Base-by-base conservation (phyloP, 75 land plant genomes). In the Cunninghamia lanceolata region DNA sequence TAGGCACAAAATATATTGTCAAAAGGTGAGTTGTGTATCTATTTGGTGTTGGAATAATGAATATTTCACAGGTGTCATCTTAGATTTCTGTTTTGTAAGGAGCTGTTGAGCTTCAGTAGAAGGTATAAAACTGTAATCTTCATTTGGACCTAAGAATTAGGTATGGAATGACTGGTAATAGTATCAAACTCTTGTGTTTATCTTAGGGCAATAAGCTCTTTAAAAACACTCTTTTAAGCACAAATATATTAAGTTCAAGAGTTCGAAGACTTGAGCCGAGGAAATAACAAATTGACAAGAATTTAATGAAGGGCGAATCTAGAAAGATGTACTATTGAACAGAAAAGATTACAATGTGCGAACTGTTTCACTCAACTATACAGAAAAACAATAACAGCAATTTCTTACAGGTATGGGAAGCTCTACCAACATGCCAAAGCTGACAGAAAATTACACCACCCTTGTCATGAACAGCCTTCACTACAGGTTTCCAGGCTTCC, bases 361-460 rank as follows among this genome's bases (percentile, higher is more conserved):
- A 25, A 59, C 28, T 59, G 21, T 59, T 59, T 59, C 66, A 59
- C 25, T 59, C 66, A 59, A 59, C 66, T 3, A 21, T 9, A 46
- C 0, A 46, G 10, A 46, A 46, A 46, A 46, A n/a, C n/a, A n/a
- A 14, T 47, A 50, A 1, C 16, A 50, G 21, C 1, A n/a, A 45
- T 10, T 45, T 78, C 70, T 32, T 84, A 95, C 96, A 89, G 86
- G 84, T 88, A 83, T 92, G 91, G 36, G 93, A 90, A 38, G 90
- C 93, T 36, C 98, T 90, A 42, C 98, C 96, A 32, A 92, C 92
- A 82, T 96, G 98, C 98, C 98, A 96, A 0, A 96, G 83, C 80
- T 96, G 96, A 73, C 93, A 92, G 89, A 96, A 96, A 38, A 95
- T 89, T 66, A 95, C 84, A 84, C 88, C 83, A 4, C 94, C 94